Evolutionary conservation across 441 rosid species (phyloP).

Genomic region (Capsella rubella): DNA sequence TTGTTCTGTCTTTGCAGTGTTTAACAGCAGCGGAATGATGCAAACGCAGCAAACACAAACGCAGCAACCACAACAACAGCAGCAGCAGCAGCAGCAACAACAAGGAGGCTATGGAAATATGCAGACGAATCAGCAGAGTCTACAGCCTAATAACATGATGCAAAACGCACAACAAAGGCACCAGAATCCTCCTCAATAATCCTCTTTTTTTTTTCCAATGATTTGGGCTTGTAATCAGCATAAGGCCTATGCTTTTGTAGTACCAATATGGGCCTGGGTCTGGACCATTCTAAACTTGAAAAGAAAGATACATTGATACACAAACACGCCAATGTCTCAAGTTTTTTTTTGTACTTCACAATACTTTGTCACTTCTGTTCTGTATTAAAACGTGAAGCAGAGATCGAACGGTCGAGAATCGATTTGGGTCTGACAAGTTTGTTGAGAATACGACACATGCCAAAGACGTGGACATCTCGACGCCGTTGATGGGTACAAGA

Average conservation of each 20-base stretch:
- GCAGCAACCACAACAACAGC: constrained; percentile 59
- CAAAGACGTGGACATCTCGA: constrained; percentile 17
- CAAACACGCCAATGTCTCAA: neutral
- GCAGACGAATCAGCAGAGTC: constrained; percentile 70
- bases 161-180: constrained; percentile 88
- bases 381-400: constrained; percentile 1
- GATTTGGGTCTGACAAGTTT: neutral
- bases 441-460: constrained; percentile 5
- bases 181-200: constrained; percentile 85
- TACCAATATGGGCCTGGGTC: neutral
- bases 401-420: constrained; percentile 17
- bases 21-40: constrained; percentile 68
- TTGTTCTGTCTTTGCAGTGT: constrained; percentile 59
- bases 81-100: constrained; percentile 61
- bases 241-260: neutral
- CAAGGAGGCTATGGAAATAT: constrained; percentile 71
- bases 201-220: neutral
- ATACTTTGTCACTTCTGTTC: neutral
- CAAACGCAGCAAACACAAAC: constrained; percentile 63
- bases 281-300: neutral
- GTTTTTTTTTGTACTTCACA: neutral
- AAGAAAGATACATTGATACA: neutral
- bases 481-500: constrained; percentile 35
- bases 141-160: constrained; percentile 73
- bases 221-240: constrained; percentile 2